Evolutionary conservation across 73 alveolate genomes (phyloP), one percentile per base, ranked within the genome.

Genomic region (Halteria grandinella): DNA sequence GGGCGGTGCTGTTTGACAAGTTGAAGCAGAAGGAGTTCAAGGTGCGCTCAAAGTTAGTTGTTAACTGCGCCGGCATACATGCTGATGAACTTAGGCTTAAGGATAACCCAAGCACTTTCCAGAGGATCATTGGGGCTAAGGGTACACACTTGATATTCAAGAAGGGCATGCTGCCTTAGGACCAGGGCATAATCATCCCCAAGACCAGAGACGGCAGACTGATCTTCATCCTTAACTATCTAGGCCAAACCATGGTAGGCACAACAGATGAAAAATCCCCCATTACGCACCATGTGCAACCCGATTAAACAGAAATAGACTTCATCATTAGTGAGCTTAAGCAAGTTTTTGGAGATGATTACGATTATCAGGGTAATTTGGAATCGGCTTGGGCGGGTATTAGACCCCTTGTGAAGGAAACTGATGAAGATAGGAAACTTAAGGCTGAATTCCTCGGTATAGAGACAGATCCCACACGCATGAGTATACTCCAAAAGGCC

Each of bases 121-220:
- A 55, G 54, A 40, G 93, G 41, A 73, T 94, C 43, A 51, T 71
- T 3, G 89, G 90, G 40, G 98, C 91, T 0, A 86, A 84, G 47
- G 98, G 98, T 14, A 64, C 97, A 28, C 98, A 94, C 34, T n/a
- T 91, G 14, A 77, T 88, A 37, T 75, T 91, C 86, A 89, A 48
- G 17, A 40, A 39, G 34, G 80, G 55, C 51, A 62, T 54, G 44
- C 85, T 55, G 62, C 96, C 85, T 17, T 66, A 66, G 29, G 36
- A 63, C 69, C 52, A 62, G 79, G 97, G 92, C 0, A 44, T 87
- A 39, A 48, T 93, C 7, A 91, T 93, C 41, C 96, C 97, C 21
- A 58, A 91, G 63, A 91, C 98, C 11, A 24, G 58, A 32, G 98
- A 94, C 75, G 97, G 96, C 31, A 75, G 98, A 74, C 45, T 94